Base-by-base conservation (phyloP, 306 rosid species). In the Castanospermum australe region DNA sequence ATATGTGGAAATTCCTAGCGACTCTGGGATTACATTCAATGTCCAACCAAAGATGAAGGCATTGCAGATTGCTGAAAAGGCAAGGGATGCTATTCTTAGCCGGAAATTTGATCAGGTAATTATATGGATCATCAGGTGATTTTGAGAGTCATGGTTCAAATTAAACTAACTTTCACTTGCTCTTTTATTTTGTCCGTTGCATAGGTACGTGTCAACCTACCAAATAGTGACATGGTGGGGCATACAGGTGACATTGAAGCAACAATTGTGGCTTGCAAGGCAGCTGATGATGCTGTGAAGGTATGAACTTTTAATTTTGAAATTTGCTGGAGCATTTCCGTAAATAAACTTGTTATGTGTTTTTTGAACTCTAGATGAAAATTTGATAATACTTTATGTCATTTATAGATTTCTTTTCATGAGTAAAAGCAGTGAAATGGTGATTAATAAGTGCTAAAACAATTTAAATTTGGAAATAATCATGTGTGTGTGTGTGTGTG, bases 171-270 rank as follows among this genome's bases (percentile, higher is more conserved):
- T n/a, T 41, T 52, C 52, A 50, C 47, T 17, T 5, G 47, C 64
- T 15, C 22, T 76, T 17, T 68, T 32, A 38, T 50, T 76, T 73
- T 25, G 6, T 62, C 44, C 71, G 69, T 59, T 75, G 73, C 52
- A 15, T 75, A 96, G 99, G 89, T 96, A 6, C 99, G 99, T 67
- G 96, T 96, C 81, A 96, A 96, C 89, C 84, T 96, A 30, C 99
- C 99, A 42, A 96, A 96, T 76, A n/a, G 98, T 11, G 99, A 96
- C 87, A 93, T 91, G 98, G 98, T 93, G 75, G 99, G 99, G 56
- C 99, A 96, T 71, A 89, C 96, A 0, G 99, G 99, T 82, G 98
- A 93, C 80, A 90, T 86, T 14, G 88, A 88, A 50, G 99, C 99
- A 52, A 96, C 99, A 17, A 38, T 96, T 44, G 99, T 93, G 82